These are phyloP conservation scores for Groenewaldozyma auringiensis DNA, from an alignment of 1,139 yeast genomes.

Conservation along the genomic window DNA sequence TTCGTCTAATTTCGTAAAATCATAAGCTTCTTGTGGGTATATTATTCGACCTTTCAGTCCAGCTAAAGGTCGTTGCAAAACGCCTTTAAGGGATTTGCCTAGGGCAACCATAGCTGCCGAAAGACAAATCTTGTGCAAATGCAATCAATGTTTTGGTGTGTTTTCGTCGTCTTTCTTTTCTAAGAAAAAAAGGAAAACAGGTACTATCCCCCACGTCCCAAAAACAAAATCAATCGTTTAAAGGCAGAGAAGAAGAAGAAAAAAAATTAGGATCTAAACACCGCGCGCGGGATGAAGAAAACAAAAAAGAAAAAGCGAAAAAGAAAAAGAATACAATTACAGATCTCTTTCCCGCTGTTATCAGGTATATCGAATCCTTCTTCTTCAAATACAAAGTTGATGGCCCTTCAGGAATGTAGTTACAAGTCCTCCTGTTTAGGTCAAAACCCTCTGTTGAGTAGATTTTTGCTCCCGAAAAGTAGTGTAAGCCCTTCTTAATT, in stretches of 20 bases:
- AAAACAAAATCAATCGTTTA: too few species aligned
- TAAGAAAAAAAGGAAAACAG: too few species aligned
- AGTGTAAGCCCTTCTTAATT: background rate
- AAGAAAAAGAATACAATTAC: too few species aligned
- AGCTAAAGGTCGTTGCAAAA: background rate
- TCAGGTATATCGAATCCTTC: too few species aligned
- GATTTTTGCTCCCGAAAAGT: background rate
- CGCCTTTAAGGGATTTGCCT: background rate
- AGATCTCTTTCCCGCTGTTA: too few species aligned
- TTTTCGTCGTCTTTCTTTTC: too few species aligned
- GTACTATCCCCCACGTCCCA: too few species aligned
- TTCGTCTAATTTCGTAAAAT: background rate
- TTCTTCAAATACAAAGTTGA: background rate
- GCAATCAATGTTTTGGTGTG: too few species aligned
- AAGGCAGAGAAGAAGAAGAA: background rate
- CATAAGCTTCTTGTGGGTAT: constrained; percentile 3
- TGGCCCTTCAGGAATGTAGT: background rate
- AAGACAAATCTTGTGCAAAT: too few species aligned
- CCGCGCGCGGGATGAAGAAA: background rate
- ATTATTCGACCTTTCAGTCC: constrained; percentile 4
- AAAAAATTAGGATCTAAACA: background rate
- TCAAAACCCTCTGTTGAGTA: too few species aligned
- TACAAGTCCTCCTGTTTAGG: too few species aligned
- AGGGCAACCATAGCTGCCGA: background rate
- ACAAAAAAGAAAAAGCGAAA: background rate